Evolutionary conservation across 352 stramenopile species (phyloP).

Genomic region (Phytopythium ostracodes): DNA sequence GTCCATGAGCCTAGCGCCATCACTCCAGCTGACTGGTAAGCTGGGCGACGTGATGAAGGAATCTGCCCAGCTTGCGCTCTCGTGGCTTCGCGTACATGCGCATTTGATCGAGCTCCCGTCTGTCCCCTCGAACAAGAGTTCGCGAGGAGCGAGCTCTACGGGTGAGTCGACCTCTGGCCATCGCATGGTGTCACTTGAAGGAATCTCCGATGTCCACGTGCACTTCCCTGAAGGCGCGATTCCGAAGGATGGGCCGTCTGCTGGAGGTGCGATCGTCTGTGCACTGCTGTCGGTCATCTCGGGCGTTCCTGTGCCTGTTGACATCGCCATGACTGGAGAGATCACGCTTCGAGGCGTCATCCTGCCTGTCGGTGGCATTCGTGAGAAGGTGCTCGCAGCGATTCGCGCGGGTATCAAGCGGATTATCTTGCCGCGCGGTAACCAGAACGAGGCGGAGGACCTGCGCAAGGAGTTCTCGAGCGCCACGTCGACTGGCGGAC

Average conservation of each 20-base stretch:
- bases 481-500: conserved; percentile 13
- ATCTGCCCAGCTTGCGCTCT: conserved; percentile 79
- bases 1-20: conserved; percentile 22
- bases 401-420: conserved; percentile 83
- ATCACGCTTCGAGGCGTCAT: conserved; percentile 86
- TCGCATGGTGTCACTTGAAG: conserved; percentile 40
- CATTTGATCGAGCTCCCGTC: conserved; percentile 45
- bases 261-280: conserved; percentile 83
- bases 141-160: background rate
- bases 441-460: conserved; percentile 70
- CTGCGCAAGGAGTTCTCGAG: conserved; percentile 54
- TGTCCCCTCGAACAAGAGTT: background rate
- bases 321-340: conserved; percentile 88
- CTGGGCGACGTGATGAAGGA: conserved; percentile 89
- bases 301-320: conserved; percentile 55
- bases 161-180: conserved; percentile 14
- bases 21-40: conserved; percentile 65
- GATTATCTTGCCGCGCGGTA: conserved; percentile 70
- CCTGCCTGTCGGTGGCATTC: conserved; percentile 88
- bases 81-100: conserved; percentile 71
- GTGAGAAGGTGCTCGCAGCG: conserved; percentile 87
- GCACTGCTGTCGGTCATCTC: conserved; percentile 78
- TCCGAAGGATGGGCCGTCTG: conserved; percentile 87
- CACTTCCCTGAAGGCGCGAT: conserved; percentile 89
- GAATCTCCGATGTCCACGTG: conserved; percentile 76